Percentiles rank a stretch among this genome's conserved stretches.
Conservation (phyloP, 2,329 filamentous ascomycete species). For the Coniochaeta pulveracea region DNA sequence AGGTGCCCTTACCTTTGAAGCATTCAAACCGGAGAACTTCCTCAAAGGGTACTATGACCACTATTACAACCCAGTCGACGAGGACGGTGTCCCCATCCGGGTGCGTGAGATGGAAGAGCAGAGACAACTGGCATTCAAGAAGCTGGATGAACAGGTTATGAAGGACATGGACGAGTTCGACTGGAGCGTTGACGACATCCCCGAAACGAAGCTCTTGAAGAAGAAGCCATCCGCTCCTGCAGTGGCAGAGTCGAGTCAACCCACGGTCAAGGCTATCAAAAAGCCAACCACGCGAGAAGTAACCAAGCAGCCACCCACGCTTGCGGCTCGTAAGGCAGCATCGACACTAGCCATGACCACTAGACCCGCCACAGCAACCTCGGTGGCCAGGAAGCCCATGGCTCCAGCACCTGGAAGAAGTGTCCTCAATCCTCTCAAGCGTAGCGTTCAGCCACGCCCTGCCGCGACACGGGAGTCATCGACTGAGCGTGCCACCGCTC, state of each 20-base stretch:
- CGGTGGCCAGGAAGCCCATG: constrained; percentile 11
- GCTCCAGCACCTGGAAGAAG: constrained; percentile 6
- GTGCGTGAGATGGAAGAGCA: constrained; percentile 49
- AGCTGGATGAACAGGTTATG: constrained; percentile 56
- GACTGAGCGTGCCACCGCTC: constrained; percentile 48
- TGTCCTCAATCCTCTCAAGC: constrained; percentile 13
- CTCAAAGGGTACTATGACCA: constrained; percentile 50
- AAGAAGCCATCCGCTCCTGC: constrained; percentile 13
- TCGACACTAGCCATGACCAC: constrained; percentile 34
- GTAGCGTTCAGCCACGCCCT: constrained; percentile 23
- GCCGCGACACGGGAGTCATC: constrained; percentile 33
- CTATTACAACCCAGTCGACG: constrained; percentile 53
- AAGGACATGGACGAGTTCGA: constrained; percentile 52
- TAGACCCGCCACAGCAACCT: constrained; percentile 13
- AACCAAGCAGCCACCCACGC: constrained; percentile 29
- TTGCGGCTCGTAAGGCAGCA: constrained; percentile 44
- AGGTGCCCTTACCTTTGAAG: constrained; percentile 42
- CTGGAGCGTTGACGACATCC: constrained; percentile 47
- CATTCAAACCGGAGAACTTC: constrained; percentile 45
- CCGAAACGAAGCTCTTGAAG: constrained; percentile 30
- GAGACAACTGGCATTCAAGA: constrained; percentile 36
- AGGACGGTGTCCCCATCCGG: constrained; percentile 51
- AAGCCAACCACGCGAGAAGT: constrained; percentile 10
- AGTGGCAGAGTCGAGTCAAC: constrained; percentile 5
- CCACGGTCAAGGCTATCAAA: constrained; percentile 7